phyloP scores from a whole-genome alignment of 139 green algal species.

The Chlorella sorokiniana region DNA sequence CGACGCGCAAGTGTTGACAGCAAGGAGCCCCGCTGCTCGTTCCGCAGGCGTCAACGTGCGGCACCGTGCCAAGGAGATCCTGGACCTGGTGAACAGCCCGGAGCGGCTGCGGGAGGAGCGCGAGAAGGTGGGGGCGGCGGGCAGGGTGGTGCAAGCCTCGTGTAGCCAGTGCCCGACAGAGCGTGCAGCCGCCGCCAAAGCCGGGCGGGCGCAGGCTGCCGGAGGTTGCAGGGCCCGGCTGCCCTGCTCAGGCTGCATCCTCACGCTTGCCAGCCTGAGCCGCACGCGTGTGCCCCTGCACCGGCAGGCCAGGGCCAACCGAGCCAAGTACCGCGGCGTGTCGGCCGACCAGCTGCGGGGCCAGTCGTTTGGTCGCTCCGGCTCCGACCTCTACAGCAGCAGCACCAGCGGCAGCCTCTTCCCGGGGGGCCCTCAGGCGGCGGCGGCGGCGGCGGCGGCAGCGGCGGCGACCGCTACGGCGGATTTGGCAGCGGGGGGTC shows the following conservation, averaged over 20 bases:
- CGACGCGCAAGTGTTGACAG: no score
- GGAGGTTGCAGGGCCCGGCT: no score
- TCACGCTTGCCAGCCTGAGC: no score
- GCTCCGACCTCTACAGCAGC: slow-evolving; percentile 6
- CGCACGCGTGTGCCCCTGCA: background rate
- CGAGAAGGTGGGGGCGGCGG: slow-evolving; percentile 60
- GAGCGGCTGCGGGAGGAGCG: slow-evolving; percentile 70
- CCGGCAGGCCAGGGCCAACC: slow-evolving; percentile 62
- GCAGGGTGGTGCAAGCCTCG: background rate
- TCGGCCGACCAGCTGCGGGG: slow-evolving; percentile 53
- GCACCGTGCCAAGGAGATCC: slow-evolving; percentile 80
- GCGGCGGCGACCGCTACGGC: background rate
- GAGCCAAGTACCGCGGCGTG: slow-evolving; percentile 78
- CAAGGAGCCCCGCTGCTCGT: no score
- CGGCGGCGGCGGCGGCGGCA: background rate
- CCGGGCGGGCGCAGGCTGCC: no score
- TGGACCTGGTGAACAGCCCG: slow-evolving; percentile 63
- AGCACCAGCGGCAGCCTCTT: background rate
- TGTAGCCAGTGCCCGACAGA: no score
- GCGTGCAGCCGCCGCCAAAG: no score
- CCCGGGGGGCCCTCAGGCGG: background rate
- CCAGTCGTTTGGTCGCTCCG: background rate
- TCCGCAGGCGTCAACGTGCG: slow-evolving; percentile 79
- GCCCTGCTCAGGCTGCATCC: no score
- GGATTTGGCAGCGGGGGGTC: background rate